Percentiles rank a stretch among this genome's conserved stretches.
Conservation (phyloP, 108 stramenopile genomes). For the Thalassiosira profunda region DNA sequence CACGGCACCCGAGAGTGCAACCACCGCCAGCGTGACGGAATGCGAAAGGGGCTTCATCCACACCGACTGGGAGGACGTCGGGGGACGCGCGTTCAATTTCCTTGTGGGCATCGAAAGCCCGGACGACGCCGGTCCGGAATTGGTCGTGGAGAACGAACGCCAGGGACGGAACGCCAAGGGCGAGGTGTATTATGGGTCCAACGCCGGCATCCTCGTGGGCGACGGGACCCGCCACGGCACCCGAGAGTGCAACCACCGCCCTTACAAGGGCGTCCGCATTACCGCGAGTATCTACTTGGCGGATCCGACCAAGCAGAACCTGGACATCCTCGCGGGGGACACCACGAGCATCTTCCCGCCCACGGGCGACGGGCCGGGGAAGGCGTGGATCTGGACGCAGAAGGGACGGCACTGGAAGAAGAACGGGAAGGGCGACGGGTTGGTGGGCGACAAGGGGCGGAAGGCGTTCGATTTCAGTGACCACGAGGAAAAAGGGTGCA, state of each 20-base stretch:
- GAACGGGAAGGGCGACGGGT: slow-evolving; percentile 19
- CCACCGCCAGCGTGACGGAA: slow-evolving; percentile 42
- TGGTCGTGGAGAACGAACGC: slow-evolving; percentile 35
- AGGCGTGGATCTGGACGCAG: slow-evolving; percentile 43
- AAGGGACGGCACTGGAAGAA: slow-evolving; percentile 45
- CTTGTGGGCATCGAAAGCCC: slow-evolving; percentile 60
- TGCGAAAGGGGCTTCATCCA: slow-evolving; percentile 62
- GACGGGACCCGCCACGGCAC: slow-evolving; percentile 64
- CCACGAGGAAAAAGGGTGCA: slow-evolving; percentile 15
- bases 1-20: slow-evolving; percentile 68
- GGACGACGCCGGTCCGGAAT: slow-evolving; percentile 62
- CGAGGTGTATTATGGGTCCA: slow-evolving; percentile 44
- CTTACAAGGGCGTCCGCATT: slow-evolving; percentile 46
- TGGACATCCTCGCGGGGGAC: slow-evolving; percentile 25
- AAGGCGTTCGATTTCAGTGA: slow-evolving; percentile 19
- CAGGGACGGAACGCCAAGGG: no score
- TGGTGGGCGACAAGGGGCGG: slow-evolving; percentile 34
- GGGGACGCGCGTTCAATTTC: slow-evolving; percentile 65
- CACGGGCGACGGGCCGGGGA: slow-evolving; percentile 20
- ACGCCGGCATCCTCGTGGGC: slow-evolving; percentile 60
- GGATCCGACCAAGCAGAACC: slow-evolving; percentile 48
- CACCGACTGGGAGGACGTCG: slow-evolving; percentile 60
- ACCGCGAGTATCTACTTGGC: slow-evolving; percentile 61
- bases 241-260: slow-evolving; percentile 58
- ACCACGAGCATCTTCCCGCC: slow-evolving; percentile 40